Conservation (phyloP, 192 early-diverging fungal genomes). For the Piromyces sp. region DNA sequence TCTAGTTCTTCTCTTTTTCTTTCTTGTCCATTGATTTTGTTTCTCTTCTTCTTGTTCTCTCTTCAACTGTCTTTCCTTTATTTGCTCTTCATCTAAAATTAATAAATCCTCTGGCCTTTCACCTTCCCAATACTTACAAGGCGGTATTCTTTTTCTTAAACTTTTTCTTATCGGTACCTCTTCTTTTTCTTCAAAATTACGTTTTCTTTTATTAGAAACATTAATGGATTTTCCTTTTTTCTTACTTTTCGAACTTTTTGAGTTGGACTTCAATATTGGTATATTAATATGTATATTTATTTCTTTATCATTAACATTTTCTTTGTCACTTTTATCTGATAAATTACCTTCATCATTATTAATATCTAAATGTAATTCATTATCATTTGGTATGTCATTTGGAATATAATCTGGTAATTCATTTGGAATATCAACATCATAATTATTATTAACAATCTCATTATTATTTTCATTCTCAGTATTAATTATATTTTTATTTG, state of each 20-base stretch:
- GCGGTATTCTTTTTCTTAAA: not conserved
- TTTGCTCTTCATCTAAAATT: not conserved
- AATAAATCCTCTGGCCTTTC: not conserved
- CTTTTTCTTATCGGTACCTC: not conserved
- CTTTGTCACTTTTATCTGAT: not conserved
- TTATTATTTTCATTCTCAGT: not conserved
- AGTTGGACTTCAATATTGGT: not conserved
- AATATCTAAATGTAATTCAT: not conserved
- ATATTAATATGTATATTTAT: not conserved
- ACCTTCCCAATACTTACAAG: not conserved
- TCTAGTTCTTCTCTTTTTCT: not conserved
- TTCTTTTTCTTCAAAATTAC: not conserved
- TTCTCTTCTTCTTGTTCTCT: not conserved
- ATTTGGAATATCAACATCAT: not conserved
- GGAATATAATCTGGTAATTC: no score
- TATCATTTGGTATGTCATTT: no score
- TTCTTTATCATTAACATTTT: not conserved
- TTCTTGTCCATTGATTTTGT: not conserved
- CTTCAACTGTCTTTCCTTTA: not conserved
- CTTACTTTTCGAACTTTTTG: not conserved
- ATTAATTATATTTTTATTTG: not conserved
- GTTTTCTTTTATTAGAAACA: not conserved
- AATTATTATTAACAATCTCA: not conserved
- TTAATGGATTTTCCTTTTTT: not conserved
- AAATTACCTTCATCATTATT: not conserved